These are phyloP conservation scores for Phytophthora citrophthora DNA, from an alignment of 352 stramenopile species.

Conservation along the genomic window DNA sequence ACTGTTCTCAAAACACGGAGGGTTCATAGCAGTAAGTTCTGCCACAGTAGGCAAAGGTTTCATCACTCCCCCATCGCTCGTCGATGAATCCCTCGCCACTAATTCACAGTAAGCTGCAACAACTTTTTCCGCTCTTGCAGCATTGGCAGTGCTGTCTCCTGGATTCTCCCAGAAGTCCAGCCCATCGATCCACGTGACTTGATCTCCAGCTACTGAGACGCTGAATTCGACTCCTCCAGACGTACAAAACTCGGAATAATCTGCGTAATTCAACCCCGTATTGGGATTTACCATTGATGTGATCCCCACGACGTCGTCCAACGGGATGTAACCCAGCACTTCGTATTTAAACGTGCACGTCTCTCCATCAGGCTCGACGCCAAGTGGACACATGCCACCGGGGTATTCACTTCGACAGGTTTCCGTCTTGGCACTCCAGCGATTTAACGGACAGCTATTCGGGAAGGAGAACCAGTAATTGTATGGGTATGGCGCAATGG, in stretches of 20 bases:
- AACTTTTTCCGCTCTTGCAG: slow-evolving; percentile 46
- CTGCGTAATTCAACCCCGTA: slow-evolving; percentile 41
- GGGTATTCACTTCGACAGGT: slow-evolving; percentile 43
- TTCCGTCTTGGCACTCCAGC: slow-evolving; percentile 51
- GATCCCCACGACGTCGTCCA: slow-evolving; percentile 79
- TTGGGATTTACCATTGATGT: slow-evolving; percentile 57
- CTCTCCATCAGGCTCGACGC: slow-evolving; percentile 59
- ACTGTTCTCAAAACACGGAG: slow-evolving; percentile 71
- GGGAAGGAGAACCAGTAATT: slow-evolving; percentile 88
- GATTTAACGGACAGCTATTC: slow-evolving; percentile 60
- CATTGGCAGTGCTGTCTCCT: slow-evolving; percentile 47
- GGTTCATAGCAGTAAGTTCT: slow-evolving; percentile 47
- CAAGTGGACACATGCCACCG: slow-evolving; percentile 53
- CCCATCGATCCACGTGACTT: slow-evolving; percentile 42
- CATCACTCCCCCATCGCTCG: slow-evolving; percentile 51
- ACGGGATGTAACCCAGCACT: slow-evolving; percentile 60
- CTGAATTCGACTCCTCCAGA: slow-evolving; percentile 63
- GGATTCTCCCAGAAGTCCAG: slow-evolving; percentile 78
- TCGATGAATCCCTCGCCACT: slow-evolving; percentile 35
- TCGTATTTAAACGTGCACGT: slow-evolving; percentile 72
- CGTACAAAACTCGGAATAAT: slow-evolving; percentile 70
- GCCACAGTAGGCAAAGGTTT: slow-evolving; percentile 47
- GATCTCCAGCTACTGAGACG: slow-evolving; percentile 27
- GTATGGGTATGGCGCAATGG: slow-evolving; percentile 70
- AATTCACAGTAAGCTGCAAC: slow-evolving; percentile 53